Evolutionary conservation across 495 filamentous ascomycete species (phyloP), one percentile per base, ranked within the genome.

Genomic region (Hypoxylon perforatum): DNA sequence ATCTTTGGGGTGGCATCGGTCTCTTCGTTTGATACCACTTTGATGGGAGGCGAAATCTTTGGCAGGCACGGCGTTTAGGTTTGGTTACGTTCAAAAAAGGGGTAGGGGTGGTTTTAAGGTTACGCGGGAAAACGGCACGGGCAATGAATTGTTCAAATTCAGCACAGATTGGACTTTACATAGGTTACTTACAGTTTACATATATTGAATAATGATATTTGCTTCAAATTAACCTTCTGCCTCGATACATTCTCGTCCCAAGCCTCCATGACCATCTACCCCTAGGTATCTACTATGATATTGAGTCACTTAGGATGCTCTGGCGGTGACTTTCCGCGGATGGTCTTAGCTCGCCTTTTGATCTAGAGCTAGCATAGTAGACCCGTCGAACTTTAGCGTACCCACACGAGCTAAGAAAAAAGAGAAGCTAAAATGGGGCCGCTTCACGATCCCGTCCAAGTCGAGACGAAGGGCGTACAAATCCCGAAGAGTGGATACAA

Each of bases 181-280:
- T 42, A 7, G 33, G n/a, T 9, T 22, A 51, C n/a, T 52, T 22
- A 9, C 52, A 61, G 42, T 52, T 9, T 22, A 51, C n/a, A 61
- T 22, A 9, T 61, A 61, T 51, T 52, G 8, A 36, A 10, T 61
- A 61, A 61, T 61, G 48, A 28, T 46, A 39, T 15, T 35, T 61
- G 52, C 19, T 15, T 23, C 17, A 36, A 17, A 30, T 44, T 0
- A 18, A 28, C n/a, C 14, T n/a, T 21, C n/a, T 33, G 5, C 50
- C n/a, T 2, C 4, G 42, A 30, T 5, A 22, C 15, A 36, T 57
- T 41, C 8, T 0, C 54, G 12, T 25, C 28, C 15, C 36, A 23
- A 33, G 11, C 53, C 54, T 47, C 5, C 22, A 23, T 38, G 12
- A 11, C 14, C 12, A 38, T 23, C 9, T 47, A 10, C 22, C n/a